These are phyloP conservation scores for Coemansia sp. DNA, from an alignment of 192 early-diverging fungal genomes.

Conservation along the genomic window DNA sequence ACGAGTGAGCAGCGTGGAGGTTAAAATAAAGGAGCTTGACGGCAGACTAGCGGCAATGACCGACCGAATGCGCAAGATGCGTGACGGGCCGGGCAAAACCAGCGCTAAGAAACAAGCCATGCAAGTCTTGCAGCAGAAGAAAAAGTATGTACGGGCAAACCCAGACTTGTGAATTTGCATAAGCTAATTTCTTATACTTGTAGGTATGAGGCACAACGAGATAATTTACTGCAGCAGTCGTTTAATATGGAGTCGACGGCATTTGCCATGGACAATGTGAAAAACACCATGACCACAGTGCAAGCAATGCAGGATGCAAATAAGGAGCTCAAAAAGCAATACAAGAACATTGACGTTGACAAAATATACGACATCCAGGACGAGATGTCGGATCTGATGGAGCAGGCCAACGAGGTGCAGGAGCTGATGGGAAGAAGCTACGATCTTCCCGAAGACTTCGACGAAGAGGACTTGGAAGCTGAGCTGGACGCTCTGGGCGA, in stretches of 20 bases:
- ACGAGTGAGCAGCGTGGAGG: conserved; percentile 82
- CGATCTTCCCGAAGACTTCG: conserved; percentile 90
- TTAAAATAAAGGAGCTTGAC: conserved; percentile 93
- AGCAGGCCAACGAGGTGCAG: conserved; percentile 96
- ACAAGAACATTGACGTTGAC: conserved; percentile 91
- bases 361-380: conserved; percentile 94
- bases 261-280: conserved; percentile 91
- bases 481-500: conserved; percentile 97
- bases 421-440: conserved; percentile 91
- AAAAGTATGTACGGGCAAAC: conserved; percentile 57
- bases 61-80: conserved; percentile 94
- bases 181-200: conserved; percentile 8
- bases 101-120: conserved; percentile 90
- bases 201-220: conserved; percentile 82
- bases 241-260: conserved; percentile 99
- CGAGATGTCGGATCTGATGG: conserved; percentile 97
- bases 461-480: conserved; percentile 96
- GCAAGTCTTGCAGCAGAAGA: conserved; percentile 89
- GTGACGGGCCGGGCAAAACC: conserved; percentile 85
- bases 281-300: conserved; percentile 93
- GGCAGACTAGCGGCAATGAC: conserved; percentile 86
- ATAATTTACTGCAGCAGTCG: conserved; percentile 92
- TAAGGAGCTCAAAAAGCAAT: conserved; percentile 93
- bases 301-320: conserved; percentile 97
- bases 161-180: too few species aligned